Evolutionary conservation across 1,139 yeast species (phyloP), one percentile per base, ranked within the genome.

Genomic region (Scheffersomyces parashehatae): DNA sequence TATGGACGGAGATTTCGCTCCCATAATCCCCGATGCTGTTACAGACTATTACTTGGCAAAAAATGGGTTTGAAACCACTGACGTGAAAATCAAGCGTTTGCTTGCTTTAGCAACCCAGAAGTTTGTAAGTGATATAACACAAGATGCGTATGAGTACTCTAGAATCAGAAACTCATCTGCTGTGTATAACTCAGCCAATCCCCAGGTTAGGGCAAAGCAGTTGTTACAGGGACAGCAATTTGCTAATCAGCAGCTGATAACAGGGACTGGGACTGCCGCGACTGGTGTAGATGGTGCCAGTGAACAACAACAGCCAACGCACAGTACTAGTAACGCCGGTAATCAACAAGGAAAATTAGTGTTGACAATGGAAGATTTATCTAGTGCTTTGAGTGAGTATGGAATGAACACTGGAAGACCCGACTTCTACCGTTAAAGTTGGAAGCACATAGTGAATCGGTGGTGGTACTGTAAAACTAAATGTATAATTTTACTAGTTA

Each of bases 21-120:
- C 99, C 1, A 87, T 95, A 35, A 93, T 95, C 36, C 99, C 99
- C 0, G 99, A 95, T 61, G 95, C 96, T 0, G 98, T 95, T n/a
- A 88, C 97, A 0, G 98, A 93, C 59, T 93, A 89, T 63, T 93
- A 93, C 58, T 70, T 95, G 40, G 84, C 91, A 16, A 86, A 86
- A 58, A 86, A 91, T 48, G 99, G 99, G 35, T 85, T 95, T 56
- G 88, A 85, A 47, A 81, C 95, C 26, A 78, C 85, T 32, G 96
- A 90, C 57, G 69, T 82, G 7, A 79, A 91, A 47, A 85, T 93
- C 49, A 90, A 91, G 59, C 75, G 98, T 44, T 70, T 95, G 37
- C 70, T 95, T 42, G 98, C 98, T 0, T 72, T 95, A 45, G 98
- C 99, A 0, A 91, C 99, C 0, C 99, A 95, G 59, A 93, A 95